Percentiles rank a stretch among this genome's conserved stretches.
phyloP scores from a whole-genome alignment of 148 eudicot species.

The Selenicereus undatus region DNA sequence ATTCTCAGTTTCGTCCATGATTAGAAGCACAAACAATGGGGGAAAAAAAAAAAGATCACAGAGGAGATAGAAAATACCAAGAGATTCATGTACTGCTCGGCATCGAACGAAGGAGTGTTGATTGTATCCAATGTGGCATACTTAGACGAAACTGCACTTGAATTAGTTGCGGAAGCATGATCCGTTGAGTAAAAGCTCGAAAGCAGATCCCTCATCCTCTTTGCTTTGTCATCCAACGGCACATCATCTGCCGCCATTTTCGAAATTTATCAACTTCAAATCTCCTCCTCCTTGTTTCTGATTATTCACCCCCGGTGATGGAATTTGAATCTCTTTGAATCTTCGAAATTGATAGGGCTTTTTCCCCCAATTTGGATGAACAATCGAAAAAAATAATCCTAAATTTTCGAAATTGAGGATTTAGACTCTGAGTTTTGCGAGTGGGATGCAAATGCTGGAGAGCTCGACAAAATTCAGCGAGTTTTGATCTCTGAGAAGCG shows the following conservation, averaged over 20 bases:
- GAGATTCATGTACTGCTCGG: constrained; percentile 88
- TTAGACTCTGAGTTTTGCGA: neutral
- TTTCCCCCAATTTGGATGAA: neutral
- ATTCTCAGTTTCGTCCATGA: neutral
- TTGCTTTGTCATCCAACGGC: constrained; percentile 83
- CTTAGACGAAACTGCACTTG: constrained; percentile 49
- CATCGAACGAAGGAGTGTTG: constrained; percentile 79
- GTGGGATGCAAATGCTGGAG: neutral
- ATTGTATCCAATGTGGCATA: constrained; percentile 87
- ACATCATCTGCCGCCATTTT: constrained; percentile 47
- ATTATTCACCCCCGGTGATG: neutral
- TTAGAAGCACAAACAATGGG: neutral
- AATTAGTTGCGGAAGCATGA: constrained; percentile 38
- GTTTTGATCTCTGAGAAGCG: constrained; percentile 11
- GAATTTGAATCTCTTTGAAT: neutral
- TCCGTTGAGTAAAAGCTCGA: constrained; percentile 92
- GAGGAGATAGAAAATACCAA: constrained; percentile 43
- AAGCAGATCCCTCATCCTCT: constrained; percentile 93
- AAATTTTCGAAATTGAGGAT: neutral
- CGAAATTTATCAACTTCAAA: constrained; percentile 5
- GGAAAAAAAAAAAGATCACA: neutral
- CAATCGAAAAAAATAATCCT: neutral
- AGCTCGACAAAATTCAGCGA: neutral
- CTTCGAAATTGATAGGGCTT: neutral
- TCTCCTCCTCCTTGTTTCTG: neutral